Conservation (phyloP, 495 filamentous ascomycete species). For the Aspergillus bertholletiae region DNA sequence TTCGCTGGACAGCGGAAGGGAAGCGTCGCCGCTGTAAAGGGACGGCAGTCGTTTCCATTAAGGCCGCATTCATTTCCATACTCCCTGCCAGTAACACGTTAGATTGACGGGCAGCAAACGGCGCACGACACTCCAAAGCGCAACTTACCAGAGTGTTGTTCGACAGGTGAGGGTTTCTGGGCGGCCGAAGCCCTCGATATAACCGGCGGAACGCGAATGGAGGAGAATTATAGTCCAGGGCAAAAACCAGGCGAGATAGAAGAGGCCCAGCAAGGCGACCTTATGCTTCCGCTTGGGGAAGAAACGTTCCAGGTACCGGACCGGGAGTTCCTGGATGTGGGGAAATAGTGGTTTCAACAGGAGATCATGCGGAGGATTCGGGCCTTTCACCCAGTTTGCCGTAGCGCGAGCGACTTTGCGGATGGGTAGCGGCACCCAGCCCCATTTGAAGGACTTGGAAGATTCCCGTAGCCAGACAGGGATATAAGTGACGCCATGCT, state of each 20-base stretch:
- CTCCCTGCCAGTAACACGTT: slow-evolving; percentile 43
- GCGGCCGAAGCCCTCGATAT: slow-evolving; percentile 66
- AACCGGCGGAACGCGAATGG: slow-evolving; percentile 56
- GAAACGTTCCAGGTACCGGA: slow-evolving; percentile 56
- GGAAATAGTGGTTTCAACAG: slow-evolving; percentile 70
- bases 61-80: slow-evolving; percentile 72
- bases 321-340: slow-evolving; percentile 62
- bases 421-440: slow-evolving; percentile 49
- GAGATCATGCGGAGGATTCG: slow-evolving; percentile 58
- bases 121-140: neutral
- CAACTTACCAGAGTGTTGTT: slow-evolving; percentile 52
- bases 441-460: slow-evolving; percentile 50
- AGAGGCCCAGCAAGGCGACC: slow-evolving; percentile 53
- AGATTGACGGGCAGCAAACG: neutral
- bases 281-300: slow-evolving; percentile 63
- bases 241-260: slow-evolving; percentile 68
- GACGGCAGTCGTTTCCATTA: slow-evolving; percentile 76
- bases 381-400: slow-evolving; percentile 68
- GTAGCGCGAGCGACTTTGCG: slow-evolving; percentile 45
- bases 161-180: slow-evolving; percentile 66
- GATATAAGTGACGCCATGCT: slow-evolving; percentile 30
- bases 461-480: slow-evolving; percentile 53
- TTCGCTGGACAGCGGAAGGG: slow-evolving; percentile 79
- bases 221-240: slow-evolving; percentile 66
- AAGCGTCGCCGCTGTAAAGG: slow-evolving; percentile 65